Evolutionary conservation across 2,329 filamentous ascomycete species (phyloP), one percentile per base, ranked within the genome.

Genomic region (Hypoxylon sp.): DNA sequence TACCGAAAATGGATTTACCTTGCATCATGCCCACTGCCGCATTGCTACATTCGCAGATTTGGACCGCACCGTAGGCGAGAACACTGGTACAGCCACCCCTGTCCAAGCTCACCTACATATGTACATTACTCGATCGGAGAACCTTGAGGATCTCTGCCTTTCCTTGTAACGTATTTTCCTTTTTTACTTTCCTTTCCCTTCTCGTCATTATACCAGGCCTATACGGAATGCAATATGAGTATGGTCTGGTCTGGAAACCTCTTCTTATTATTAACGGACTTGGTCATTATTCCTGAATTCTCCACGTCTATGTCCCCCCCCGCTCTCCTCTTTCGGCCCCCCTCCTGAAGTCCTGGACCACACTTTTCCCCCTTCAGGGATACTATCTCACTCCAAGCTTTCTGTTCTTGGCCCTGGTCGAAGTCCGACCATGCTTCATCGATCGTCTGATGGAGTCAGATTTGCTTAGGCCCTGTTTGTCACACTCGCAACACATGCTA

Each of bases 391-490:
- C 57, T 63, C 64, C 61, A 64, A 67, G 64, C 67, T 69, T 69
- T 65, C 59, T 65, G 24, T 55, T 57, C 61, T 60, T 63, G 56
- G 57, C 66, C 64, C 67, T 63, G 56, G 67, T 65, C 67, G 32
- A 22, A 58, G 67, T 67, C 67, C 64, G 64, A 69, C 67, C 68
- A 63, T 70, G 70, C 67, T 70, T 69, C 66, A 66, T 68, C 60
- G 70, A 71, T 73, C 65, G 69, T 71, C 69, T 72, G 69, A 72
- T 73, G 65, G 69, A 69, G 58, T 57, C 58, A 57, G 67, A 64
- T 63, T 67, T 69, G 66, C 70, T 71, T 65, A 64, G 67, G 33
- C 68, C 69, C 65, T 55, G 60, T 68, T 67, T 65, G 69, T 71
- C 69, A 69, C 70, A 72, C 63, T 51, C 50, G 42, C 9, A n/a